Conservation (phyloP, 352 stramenopile species). For the Phytophthora pinifolia region DNA sequence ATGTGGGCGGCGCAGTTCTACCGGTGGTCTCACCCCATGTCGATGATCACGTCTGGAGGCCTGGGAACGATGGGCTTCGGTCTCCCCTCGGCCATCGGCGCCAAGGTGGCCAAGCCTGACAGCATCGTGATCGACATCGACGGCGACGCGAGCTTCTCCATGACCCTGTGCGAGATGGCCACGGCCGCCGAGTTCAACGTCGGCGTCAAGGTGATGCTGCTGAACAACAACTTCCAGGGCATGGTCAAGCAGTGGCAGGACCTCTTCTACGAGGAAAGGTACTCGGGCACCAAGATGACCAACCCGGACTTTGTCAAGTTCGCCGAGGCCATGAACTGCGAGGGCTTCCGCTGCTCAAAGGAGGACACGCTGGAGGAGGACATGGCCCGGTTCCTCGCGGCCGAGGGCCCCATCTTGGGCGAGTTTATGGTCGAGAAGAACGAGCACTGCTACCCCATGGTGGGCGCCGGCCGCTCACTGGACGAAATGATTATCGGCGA, state of each 20-base stretch:
- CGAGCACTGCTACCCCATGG: conserved; percentile 95
- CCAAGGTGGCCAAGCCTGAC: conserved; percentile 92
- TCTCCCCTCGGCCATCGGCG: conserved; percentile 92
- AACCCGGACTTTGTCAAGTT: conserved; percentile 95
- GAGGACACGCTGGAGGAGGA: conserved; percentile 89
- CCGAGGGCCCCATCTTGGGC: conserved; percentile 92
- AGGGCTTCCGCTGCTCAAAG: conserved; percentile 88
- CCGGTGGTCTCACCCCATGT: conserved; percentile 93
- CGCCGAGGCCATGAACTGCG: conserved; percentile 92
- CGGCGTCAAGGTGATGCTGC: conserved; percentile 94
- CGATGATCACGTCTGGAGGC: conserved; percentile 93
- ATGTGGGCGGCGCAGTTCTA: conserved; percentile 97
- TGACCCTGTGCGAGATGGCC: conserved; percentile 96
- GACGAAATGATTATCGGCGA: conserved; percentile 97
- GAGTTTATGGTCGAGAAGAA: conserved; percentile 95
- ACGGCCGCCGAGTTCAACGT: conserved; percentile 94
- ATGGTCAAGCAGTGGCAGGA: conserved; percentile 99
- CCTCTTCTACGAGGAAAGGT: conserved; percentile 96
- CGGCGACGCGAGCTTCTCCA: conserved; percentile 95
- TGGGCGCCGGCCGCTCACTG: conserved; percentile 87
- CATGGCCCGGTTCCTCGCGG: conserved; percentile 93
- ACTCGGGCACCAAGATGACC: conserved; percentile 89
- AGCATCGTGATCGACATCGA: conserved; percentile 91
- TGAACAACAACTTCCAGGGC: conserved; percentile 97
- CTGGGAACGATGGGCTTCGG: conserved; percentile 96